These are phyloP conservation scores for Trichoderma asperelloides DNA, from an alignment of 495 filamentous ascomycete species.

Conservation along the genomic window DNA sequence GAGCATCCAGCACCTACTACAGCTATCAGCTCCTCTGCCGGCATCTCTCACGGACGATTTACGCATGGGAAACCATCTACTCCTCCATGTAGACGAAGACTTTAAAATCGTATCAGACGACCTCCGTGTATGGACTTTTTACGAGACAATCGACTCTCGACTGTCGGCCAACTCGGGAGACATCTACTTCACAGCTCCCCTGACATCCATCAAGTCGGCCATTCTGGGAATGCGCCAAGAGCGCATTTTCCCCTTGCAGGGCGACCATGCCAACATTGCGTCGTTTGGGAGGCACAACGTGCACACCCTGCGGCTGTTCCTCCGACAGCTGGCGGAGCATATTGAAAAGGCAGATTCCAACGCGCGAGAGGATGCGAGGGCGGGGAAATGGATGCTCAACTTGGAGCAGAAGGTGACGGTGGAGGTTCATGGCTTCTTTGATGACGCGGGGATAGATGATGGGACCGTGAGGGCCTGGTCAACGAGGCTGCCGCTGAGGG, in stretches of 20 bases:
- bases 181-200: constrained; percentile 44
- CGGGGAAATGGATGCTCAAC: constrained; percentile 33
- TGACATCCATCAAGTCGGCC: constrained; percentile 55
- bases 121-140: constrained; percentile 58
- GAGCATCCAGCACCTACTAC: constrained; percentile 46
- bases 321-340: constrained; percentile 35
- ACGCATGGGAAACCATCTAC: constrained; percentile 35
- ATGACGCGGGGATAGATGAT: constrained; percentile 38
- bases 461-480: constrained; percentile 29
- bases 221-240: constrained; percentile 47
- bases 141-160: constrained; percentile 54
- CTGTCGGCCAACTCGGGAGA: constrained; percentile 34
- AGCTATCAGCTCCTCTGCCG: constrained; percentile 46
- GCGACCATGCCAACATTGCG: constrained; percentile 48
- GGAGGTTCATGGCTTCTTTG: constrained; percentile 55
- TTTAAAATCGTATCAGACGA: constrained; percentile 54
- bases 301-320: constrained; percentile 38
- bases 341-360: constrained; percentile 16
- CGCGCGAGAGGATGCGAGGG: constrained; percentile 27
- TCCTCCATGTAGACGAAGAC: constrained; percentile 43
- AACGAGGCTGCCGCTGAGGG: constrained; percentile 37
- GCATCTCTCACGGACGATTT: constrained; percentile 40
- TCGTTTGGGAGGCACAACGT: constrained; percentile 47
- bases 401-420: constrained; percentile 46
- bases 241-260: constrained; percentile 46